phyloP scores from a whole-genome alignment of 2,329 filamentous ascomycete genomes.

The Verticillium longisporum region DNA sequence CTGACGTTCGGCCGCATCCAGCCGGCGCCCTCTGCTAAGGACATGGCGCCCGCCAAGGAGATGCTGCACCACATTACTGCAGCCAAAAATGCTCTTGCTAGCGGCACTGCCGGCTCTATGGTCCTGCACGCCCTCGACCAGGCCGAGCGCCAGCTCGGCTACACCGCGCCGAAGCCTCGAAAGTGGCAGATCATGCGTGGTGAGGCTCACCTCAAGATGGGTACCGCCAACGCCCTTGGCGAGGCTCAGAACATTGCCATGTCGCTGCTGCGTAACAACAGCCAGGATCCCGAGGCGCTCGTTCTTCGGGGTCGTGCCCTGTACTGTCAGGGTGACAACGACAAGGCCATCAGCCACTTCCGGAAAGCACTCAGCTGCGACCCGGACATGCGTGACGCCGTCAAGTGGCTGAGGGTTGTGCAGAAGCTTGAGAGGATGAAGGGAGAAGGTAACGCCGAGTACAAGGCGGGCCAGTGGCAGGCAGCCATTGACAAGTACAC shows the following conservation, averaged over 20 bases:
- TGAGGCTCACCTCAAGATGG: conserved; percentile 90
- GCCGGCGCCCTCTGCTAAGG: conserved; percentile 75
- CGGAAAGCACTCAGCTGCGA: conserved; percentile 84
- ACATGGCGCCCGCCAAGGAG: conserved; percentile 72
- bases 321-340: conserved; percentile 89
- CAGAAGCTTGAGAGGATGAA: conserved; percentile 92
- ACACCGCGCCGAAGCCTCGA: conserved; percentile 70
- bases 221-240: conserved; percentile 77
- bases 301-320: conserved; percentile 82
- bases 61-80: conserved; percentile 79
- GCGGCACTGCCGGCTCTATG: conserved; percentile 81
- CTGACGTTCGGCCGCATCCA: conserved; percentile 74
- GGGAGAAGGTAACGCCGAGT: conserved; percentile 84
- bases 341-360: conserved; percentile 90
- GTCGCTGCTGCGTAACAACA: conserved; percentile 76
- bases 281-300: conserved; percentile 86
- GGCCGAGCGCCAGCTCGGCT: conserved; percentile 73
- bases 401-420: conserved; percentile 83
- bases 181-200: conserved; percentile 93
- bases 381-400: conserved; percentile 81
- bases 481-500: conserved; percentile 80
- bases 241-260: conserved; percentile 93
- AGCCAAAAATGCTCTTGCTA: conserved; percentile 69
- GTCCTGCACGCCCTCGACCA: conserved; percentile 85
- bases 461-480: conserved; percentile 77